These are phyloP conservation scores for Sinapis alba DNA, from an alignment of 441 rosid genomes.

Conservation along the genomic window DNA sequence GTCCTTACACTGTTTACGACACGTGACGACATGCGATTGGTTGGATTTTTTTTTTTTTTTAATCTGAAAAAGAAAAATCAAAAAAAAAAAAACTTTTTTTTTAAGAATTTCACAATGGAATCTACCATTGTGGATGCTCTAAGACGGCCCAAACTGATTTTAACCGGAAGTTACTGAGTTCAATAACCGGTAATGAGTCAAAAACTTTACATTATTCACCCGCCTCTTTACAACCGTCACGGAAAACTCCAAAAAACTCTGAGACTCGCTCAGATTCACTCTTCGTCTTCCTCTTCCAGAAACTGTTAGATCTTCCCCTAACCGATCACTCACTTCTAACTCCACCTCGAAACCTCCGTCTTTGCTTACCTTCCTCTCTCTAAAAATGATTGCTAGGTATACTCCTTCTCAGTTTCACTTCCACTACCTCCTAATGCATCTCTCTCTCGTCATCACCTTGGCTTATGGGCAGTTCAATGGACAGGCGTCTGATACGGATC, in stretches of 20 bases:
- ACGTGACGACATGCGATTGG: no score
- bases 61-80: no score
- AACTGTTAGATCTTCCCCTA: background rate
- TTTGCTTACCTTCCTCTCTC: no score
- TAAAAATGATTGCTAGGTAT: constrained; percentile 6
- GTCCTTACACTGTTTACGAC: no score
- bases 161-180: background rate
- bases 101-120: no score
- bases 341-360: background rate
- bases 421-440: constrained; percentile 17
- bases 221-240: background rate
- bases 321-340: background rate
- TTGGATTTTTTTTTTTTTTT: no score
- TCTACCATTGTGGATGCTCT: no score
- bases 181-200: background rate
- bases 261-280: background rate
- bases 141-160: background rate
- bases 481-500: constrained; percentile 44
- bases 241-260: background rate
- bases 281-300: background rate
- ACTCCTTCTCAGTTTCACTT: background rate
- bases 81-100: no score
- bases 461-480: background rate
- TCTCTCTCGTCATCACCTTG: constrained; percentile 7
- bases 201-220: constrained; percentile 7